Conservation (phyloP, 2,329 filamentous ascomycete genomes). For the Cercospora sojina region DNA sequence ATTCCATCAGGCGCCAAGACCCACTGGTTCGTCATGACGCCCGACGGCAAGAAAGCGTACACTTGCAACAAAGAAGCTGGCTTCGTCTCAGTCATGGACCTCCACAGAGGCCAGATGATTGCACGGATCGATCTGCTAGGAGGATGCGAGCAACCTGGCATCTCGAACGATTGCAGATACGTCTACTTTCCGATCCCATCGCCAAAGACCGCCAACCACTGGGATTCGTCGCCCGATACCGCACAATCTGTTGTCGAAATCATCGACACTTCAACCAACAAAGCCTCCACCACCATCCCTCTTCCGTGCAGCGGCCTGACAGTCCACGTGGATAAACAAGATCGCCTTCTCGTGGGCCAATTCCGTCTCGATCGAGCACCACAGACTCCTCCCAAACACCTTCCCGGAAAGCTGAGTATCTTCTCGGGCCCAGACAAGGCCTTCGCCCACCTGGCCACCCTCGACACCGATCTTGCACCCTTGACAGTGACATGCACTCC, state of each 20-base stretch:
- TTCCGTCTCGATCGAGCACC: not conserved
- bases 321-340: not conserved
- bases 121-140: not conserved
- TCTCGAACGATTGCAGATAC: not conserved
- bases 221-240: not conserved
- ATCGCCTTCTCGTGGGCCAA: not conserved
- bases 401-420: not conserved
- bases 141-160: not conserved
- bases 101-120: not conserved
- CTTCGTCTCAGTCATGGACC: not conserved
- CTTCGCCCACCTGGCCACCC: not conserved
- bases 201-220: not conserved
- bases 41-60: not conserved
- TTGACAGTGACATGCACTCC: not conserved
- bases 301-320: not conserved
- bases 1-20: not conserved
- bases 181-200: not conserved
- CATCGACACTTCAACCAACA: not conserved
- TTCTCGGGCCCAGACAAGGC: not conserved
- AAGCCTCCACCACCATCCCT: not conserved
- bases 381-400: not conserved
- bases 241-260: not conserved
- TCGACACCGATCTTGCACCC: not conserved
- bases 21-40: not conserved
- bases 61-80: not conserved